phyloP scores from a whole-genome alignment of 257 asterid genomes.

The Fraxinus americana region DNA sequence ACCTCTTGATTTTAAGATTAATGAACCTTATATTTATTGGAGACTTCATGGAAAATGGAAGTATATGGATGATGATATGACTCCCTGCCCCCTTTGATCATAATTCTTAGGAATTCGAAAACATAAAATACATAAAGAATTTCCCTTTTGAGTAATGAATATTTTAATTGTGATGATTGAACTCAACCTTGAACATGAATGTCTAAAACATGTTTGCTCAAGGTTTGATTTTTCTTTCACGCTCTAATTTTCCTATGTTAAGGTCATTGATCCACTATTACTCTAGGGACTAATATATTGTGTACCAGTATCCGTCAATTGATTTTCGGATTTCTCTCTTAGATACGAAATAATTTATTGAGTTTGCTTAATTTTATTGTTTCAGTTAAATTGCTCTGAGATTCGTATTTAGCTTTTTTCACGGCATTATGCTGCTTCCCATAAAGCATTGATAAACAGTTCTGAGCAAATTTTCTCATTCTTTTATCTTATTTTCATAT shows the following conservation, averaged over 20 bases:
- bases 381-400: not conserved
- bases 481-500: constrained; percentile 4
- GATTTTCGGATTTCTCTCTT: not conserved
- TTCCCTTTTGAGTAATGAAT: too few species aligned
- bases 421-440: not conserved
- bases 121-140: too few species aligned
- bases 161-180: not conserved
- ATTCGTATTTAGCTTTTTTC: not conserved
- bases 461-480: not conserved
- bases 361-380: not conserved
- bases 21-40: not conserved
- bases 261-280: too few species aligned
- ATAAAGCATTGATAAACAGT: not conserved
- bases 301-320: too few species aligned
- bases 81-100: not conserved
- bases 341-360: not conserved
- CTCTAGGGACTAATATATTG: too few species aligned
- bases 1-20: not conserved
- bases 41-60: not conserved
- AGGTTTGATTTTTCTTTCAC: too few species aligned
- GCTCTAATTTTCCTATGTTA: too few species aligned
- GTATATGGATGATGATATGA: not conserved
- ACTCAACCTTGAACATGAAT: not conserved
- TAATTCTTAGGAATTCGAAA: too few species aligned
- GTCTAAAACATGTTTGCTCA: too few species aligned